phyloP scores from a whole-genome alignment of 2,329 filamentous ascomycete species.

The Talaromyces piceae region DNA sequence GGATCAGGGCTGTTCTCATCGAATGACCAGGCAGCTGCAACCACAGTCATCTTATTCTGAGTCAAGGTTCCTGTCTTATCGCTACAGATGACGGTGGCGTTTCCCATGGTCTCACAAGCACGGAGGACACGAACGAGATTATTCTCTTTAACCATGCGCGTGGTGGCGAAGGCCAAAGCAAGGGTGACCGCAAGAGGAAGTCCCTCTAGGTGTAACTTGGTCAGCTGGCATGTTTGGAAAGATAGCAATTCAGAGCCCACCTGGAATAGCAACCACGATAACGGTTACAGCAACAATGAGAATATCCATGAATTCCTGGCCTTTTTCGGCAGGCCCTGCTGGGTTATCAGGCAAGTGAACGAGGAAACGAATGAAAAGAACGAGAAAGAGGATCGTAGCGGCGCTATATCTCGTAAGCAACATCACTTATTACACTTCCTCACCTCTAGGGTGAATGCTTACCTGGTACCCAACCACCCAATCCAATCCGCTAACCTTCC shows the following conservation, averaged over 20 bases:
- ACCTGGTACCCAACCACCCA: slow-evolving; percentile 63
- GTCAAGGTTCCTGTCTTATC: slow-evolving; percentile 63
- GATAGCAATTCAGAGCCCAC: slow-evolving; percentile 14
- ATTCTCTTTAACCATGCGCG: slow-evolving; percentile 67
- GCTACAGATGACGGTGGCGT: slow-evolving; percentile 67
- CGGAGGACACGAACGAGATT: slow-evolving; percentile 73
- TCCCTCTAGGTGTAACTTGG: slow-evolving; percentile 52
- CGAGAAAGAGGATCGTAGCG: slow-evolving; percentile 74
- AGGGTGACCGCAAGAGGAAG: slow-evolving; percentile 63
- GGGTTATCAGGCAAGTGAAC: slow-evolving; percentile 53
- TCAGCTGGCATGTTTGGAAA: too few relatives aligned
- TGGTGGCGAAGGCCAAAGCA: slow-evolving; percentile 67
- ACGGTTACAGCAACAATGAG: slow-evolving; percentile 74
- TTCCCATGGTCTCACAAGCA: slow-evolving; percentile 69
- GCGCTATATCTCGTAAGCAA: slow-evolving; percentile 33
- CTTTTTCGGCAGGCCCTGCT: slow-evolving; percentile 61
- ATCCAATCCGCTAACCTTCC: slow-evolving; percentile 70
- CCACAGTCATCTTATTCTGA: slow-evolving; percentile 65
- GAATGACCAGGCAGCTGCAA: slow-evolving; percentile 57
- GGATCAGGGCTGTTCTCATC: slow-evolving; percentile 44
- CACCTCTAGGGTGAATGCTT: slow-evolving; percentile 15
- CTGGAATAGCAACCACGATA: slow-evolving; percentile 69
- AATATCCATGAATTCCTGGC: slow-evolving; percentile 67
- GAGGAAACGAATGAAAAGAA: slow-evolving; percentile 79
- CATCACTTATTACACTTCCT: background rate